A percentile compares a stretch with the other conserved stretches of the same genome.
phyloP scores from a whole-genome alignment of 176 grass and related monocot genomes.

The Aegilops bicornis region DNA sequence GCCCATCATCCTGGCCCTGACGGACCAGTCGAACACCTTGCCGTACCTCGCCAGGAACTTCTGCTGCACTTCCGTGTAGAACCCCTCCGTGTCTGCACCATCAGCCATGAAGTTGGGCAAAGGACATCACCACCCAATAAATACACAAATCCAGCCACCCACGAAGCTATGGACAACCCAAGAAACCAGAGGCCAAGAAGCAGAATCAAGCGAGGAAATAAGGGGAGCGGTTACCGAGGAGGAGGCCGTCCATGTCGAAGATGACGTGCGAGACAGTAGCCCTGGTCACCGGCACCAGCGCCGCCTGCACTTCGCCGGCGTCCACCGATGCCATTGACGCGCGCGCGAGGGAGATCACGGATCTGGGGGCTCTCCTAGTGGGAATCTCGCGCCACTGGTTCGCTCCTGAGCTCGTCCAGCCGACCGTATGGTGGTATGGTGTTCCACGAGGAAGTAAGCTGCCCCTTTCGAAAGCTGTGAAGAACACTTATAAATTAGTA shows the following conservation, averaged over 20 bases:
- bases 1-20: constrained; percentile 97
- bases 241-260: constrained; percentile 93
- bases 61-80: constrained; percentile 90
- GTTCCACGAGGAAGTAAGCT: no score
- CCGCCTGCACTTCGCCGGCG: constrained; percentile 11
- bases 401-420: not conserved
- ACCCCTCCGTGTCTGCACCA: constrained; percentile 74
- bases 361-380: constrained; percentile 9
- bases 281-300: not conserved
- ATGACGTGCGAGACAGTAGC: constrained; percentile 69
- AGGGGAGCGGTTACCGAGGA: constrained; percentile 43
- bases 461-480: no score
- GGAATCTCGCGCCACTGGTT: not conserved
- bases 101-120: not conserved
- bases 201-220: not conserved
- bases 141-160: no score
- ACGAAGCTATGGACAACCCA: not conserved
- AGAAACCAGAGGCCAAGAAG: not conserved
- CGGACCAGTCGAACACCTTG: constrained; percentile 87
- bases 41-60: constrained; percentile 79
- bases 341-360: not conserved
- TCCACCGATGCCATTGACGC: constrained; percentile 32
- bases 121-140: not conserved
- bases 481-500: no score
- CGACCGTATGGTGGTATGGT: not conserved